Evolutionary conservation across 169 alveolate genomes (phyloP), one percentile per base, ranked within the genome.

Genomic region (Prorocentrum cordatum): DNA sequence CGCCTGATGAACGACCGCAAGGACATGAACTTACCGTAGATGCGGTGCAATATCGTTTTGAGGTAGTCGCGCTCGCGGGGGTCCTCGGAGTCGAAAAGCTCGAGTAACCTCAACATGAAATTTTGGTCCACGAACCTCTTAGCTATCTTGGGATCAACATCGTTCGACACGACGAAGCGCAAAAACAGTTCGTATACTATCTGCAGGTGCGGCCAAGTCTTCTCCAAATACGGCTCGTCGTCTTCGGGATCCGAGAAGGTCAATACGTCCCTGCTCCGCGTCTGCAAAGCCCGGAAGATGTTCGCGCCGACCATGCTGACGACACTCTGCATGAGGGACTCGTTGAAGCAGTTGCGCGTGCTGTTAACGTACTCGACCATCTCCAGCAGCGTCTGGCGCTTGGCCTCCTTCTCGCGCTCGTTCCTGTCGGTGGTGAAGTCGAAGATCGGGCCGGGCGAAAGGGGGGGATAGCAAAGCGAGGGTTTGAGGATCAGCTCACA

Each of bases 61-160:
- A 98, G 93, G 92, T 96, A 96, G 93, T 97, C 99, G 87, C 99
- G 95, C 92, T 98, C 99, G 5, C 98, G 95, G 61, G 97, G 97
- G 33, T 77, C 87, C 87, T 96, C 99, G 32, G 98, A 94, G 90
- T 95, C 97, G 87, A 98, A 96, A 12, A 97, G 94, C 82, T 93
- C 95, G 67, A 94, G 92, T 72, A 94, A 85, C 91, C 91, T 92
- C 47, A 95, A 92, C 62, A 95, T 96, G 77, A 95, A 94, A 61
- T 96, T 92, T 80, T 93, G 94, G 92, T 95, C 97, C 26, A 95
- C 94, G 75, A 93, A 94, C 72, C 94, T 94, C 83, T 94, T 95
- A 39, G 96, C 97, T 70, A 95, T 92, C 90, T 95, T 95, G 38
- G 97, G 94, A 59, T 93, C 94, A 35, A 95, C 95, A 66, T 95